A percentile compares a stretch with the other conserved stretches of the same genome.
Conservation (phyloP, 495 filamentous ascomycete species). For the Echria macrotheca region DNA sequence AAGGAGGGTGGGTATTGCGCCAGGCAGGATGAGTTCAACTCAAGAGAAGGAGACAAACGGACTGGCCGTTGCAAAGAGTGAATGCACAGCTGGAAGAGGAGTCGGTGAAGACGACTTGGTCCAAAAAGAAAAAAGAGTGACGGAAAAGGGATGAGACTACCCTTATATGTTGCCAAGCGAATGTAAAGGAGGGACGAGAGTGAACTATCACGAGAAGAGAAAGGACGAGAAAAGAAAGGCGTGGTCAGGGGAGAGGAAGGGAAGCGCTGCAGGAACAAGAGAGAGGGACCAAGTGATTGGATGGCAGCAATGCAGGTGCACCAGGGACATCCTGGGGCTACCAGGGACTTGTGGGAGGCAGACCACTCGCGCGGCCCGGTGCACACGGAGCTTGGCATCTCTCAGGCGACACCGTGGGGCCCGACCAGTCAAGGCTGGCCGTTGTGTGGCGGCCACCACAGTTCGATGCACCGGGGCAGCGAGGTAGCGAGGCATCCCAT, state of each 20-base stretch:
- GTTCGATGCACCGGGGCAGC: constrained; percentile 22
- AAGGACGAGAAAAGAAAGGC: constrained; percentile 16
- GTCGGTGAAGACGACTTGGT: constrained; percentile 7
- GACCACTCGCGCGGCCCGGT: constrained; percentile 15
- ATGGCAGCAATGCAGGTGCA: constrained; percentile 2
- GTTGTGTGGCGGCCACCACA: constrained; percentile 20
- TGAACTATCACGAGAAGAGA: constrained; percentile 16
- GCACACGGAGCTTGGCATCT: constrained; percentile 8
- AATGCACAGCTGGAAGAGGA: constrained; percentile 29
- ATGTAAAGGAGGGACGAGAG: constrained; percentile 14
- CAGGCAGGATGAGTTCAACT: constrained; percentile 28
- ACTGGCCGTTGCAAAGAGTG: constrained; percentile 31
- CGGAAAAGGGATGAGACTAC: constrained; percentile 19
- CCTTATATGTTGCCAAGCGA: constrained; percentile 20
- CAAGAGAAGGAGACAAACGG: constrained; percentile 27
- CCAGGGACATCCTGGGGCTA: no score
- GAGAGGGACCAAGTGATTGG: constrained; percentile 14
- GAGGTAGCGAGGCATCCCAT: constrained; percentile 4
- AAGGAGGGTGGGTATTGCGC: constrained; percentile 35
- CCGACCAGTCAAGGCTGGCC: constrained; percentile 29
- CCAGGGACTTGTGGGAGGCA: constrained; percentile 7
- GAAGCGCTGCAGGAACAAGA: constrained; percentile 20
- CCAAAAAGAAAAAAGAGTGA: constrained; percentile 2
- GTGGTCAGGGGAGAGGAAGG: constrained; percentile 11
- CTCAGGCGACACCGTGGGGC: constrained; percentile 18